Percentiles rank a stretch among this genome's conserved stretches.
Evolutionary conservation across 2,329 filamentous ascomycete species (phyloP).

Genomic region (Phyllosticta citrichinensis): DNA sequence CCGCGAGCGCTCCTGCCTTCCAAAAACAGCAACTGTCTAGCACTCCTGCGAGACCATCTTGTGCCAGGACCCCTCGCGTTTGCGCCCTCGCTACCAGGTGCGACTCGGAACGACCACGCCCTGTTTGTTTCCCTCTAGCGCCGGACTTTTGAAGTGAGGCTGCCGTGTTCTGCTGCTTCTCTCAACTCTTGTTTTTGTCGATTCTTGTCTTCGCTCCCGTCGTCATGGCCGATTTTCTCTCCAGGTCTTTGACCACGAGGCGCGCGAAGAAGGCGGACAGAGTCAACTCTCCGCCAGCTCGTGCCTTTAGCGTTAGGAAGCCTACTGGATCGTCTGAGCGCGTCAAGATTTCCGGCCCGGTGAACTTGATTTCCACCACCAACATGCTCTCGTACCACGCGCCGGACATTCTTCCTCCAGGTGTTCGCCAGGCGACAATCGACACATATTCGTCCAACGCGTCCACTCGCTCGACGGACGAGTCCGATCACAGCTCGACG

Average conservation of each 20-base stretch:
- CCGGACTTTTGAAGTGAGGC: neutral
- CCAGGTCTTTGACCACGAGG: slow-evolving; percentile 58
- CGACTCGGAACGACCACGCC: neutral
- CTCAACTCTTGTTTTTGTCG: neutral
- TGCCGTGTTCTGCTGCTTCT: neutral
- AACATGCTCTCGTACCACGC: slow-evolving; percentile 95
- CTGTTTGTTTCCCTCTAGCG: neutral
- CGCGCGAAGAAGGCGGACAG: slow-evolving; percentile 48
- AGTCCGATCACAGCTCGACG: slow-evolving; percentile 54
- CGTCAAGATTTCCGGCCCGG: slow-evolving; percentile 73
- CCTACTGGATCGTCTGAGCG: slow-evolving; percentile 40
- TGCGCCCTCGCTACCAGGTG: neutral
- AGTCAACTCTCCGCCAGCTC: slow-evolving; percentile 20
- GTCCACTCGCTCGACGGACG: slow-evolving; percentile 52
- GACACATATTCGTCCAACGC: slow-evolving; percentile 41
- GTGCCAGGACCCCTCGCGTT: neutral
- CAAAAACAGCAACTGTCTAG: neutral
- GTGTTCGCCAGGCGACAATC: slow-evolving; percentile 29
- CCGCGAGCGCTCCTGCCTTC: neutral
- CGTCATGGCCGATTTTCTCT: slow-evolving; percentile 35
- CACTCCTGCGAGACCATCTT: neutral
- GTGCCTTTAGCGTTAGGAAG: slow-evolving; percentile 35
- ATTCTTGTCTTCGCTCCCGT: neutral
- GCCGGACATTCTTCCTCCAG: slow-evolving; percentile 53
- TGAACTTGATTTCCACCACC: slow-evolving; percentile 84